Percentiles rank a stretch among this genome's conserved stretches.
phyloP scores from a whole-genome alignment of 2,329 filamentous ascomycete species.

The Cytospora schulzeri region DNA sequence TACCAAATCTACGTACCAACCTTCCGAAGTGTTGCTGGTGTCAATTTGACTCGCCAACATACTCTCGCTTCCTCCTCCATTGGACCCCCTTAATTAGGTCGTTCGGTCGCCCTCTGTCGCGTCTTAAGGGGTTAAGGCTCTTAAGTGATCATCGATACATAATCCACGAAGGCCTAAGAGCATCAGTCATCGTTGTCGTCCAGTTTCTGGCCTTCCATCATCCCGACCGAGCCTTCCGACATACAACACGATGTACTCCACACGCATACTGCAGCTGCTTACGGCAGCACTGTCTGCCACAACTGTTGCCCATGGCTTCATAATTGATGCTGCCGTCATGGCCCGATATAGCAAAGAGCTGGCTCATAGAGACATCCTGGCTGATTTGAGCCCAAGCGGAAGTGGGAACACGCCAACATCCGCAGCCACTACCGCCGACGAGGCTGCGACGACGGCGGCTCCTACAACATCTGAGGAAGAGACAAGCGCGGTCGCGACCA shows the following conservation, averaged over 20 bases:
- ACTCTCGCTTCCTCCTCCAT: not conserved
- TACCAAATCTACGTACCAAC: not conserved
- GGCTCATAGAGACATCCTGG: slow-evolving; percentile 31
- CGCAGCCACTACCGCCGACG: slow-evolving; percentile 12
- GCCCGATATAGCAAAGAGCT: slow-evolving; percentile 32
- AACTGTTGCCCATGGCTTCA: slow-evolving; percentile 48
- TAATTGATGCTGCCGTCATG: slow-evolving; percentile 35
- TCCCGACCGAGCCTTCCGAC: slow-evolving; percentile 8
- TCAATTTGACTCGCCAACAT: slow-evolving; percentile 2
- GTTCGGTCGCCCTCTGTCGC: slow-evolving; percentile 5
- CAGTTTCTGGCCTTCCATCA: slow-evolving; percentile 4
- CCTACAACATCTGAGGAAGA: not conserved
- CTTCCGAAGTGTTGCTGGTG: not conserved
- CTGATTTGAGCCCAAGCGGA: slow-evolving; percentile 18
- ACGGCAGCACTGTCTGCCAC: slow-evolving; percentile 52
- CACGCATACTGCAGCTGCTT: slow-evolving; percentile 49
- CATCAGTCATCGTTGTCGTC: slow-evolving; percentile 3
- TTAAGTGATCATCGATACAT: slow-evolving; percentile 2
- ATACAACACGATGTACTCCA: slow-evolving; percentile 48
- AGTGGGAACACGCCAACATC: not conserved
- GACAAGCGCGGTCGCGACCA: not conserved
- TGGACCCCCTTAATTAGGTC: slow-evolving; percentile 13
- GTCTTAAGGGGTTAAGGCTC: not conserved
- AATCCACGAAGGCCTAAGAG: not conserved
- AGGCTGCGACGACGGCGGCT: slow-evolving; percentile 10